A percentile compares a stretch with the other conserved stretches of the same genome.
These are phyloP conservation scores for Neobulgaria alba DNA, from an alignment of 2,329 filamentous ascomycete species.

Conservation along the genomic window DNA sequence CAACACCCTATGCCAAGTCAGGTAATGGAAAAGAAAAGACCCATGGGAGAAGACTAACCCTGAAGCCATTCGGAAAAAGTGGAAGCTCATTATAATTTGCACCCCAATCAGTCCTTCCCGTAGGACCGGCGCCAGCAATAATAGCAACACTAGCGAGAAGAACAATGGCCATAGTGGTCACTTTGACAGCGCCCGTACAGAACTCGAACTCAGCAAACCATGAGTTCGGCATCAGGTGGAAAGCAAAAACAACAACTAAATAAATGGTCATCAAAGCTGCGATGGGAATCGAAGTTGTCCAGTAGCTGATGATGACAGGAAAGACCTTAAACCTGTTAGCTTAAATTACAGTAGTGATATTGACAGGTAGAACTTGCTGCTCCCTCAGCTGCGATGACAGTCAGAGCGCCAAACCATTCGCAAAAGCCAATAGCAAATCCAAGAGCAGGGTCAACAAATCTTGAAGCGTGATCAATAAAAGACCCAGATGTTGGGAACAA, in stretches of 20 bases:
- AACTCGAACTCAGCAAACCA: conserved; percentile 46
- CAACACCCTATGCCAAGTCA: conserved; percentile 40
- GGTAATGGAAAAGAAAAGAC: conserved; percentile 46
- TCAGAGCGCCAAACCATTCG: conserved; percentile 10
- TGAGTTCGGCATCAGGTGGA: conserved; percentile 1
- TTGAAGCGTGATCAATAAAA: conserved; percentile 25
- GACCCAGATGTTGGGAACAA: conserved; percentile 25
- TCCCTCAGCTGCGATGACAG: conserved; percentile 40
- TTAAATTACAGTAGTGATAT: too few species aligned
- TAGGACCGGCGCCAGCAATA: conserved; percentile 46
- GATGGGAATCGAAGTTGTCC: conserved; percentile 45
- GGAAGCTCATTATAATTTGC: conserved; percentile 39
- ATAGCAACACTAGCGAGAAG: conserved; percentile 47
- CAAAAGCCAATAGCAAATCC: conserved; percentile 22
- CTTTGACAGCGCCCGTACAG: conserved; percentile 51
- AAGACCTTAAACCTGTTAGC: conserved; percentile 32
- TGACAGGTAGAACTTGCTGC: conserved; percentile 36
- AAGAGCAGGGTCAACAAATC: conserved; percentile 27
- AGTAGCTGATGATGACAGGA: conserved; percentile 52
- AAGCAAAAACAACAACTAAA: conserved; percentile 2
- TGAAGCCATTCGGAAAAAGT: conserved; percentile 22
- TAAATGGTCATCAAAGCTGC: conserved; percentile 24
- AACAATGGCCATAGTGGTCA: conserved; percentile 46
- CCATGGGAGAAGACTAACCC: conserved; percentile 57
- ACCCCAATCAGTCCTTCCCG: conserved; percentile 39